These are phyloP conservation scores for Rhynchospora breviuscula DNA, from an alignment of 176 grass and related monocot species.

Conservation along the genomic window DNA sequence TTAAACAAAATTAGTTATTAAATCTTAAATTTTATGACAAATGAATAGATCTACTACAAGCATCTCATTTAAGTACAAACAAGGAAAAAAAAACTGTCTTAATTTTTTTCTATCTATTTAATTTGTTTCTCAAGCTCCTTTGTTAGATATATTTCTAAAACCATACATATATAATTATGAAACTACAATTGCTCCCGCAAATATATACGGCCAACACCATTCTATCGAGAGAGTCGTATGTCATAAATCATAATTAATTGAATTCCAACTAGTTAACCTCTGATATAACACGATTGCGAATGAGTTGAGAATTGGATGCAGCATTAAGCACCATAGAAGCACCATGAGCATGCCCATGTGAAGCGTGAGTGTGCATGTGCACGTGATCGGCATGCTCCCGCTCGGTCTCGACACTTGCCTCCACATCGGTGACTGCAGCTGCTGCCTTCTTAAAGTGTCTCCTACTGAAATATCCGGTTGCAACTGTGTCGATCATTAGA, in stretches of 20 bases:
- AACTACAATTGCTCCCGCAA: not conserved
- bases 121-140: no score
- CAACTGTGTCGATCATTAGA: slow-evolving; percentile 50
- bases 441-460: slow-evolving; percentile 22
- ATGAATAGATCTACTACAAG: not conserved
- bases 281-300: slow-evolving; percentile 23
- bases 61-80: not conserved
- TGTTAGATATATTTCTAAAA: not conserved
- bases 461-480: slow-evolving; percentile 63
- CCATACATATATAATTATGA: no score
- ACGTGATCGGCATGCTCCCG: not conserved
- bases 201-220: not conserved
- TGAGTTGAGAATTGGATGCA: slow-evolving; percentile 24
- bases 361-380: slow-evolving; percentile 18
- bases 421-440: not conserved
- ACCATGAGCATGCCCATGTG: slow-evolving; percentile 29
- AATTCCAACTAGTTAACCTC: not conserved
- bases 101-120: no score
- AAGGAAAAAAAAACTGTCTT: not conserved
- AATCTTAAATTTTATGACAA: not conserved
- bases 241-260: not conserved
- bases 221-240: not conserved
- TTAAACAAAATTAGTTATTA: not conserved
- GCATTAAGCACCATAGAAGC: not conserved
- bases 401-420: not conserved